phyloP scores from a whole-genome alignment of 2,329 filamentous ascomycete genomes.

The Whalleya microplaca region DNA sequence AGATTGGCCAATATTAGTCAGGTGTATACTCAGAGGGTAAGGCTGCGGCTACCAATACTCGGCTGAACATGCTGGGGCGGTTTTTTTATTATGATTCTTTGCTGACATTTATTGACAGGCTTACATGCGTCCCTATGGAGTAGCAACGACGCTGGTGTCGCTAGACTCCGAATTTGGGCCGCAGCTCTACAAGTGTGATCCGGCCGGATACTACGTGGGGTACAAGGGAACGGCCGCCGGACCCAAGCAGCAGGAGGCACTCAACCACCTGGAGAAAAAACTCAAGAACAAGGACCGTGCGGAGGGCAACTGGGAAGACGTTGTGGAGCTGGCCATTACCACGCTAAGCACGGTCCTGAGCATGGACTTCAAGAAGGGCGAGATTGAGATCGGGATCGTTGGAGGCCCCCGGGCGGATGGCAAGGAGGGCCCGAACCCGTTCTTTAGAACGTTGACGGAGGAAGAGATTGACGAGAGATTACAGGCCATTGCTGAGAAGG shows the following conservation, averaged over 20 bases:
- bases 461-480: constrained; percentile 98
- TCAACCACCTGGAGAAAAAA: constrained; percentile 99
- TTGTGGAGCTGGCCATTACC: constrained; percentile 94
- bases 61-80: constrained; percentile 1
- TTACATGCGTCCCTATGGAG: constrained; percentile 97
- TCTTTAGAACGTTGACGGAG: constrained; percentile 88
- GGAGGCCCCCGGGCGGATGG: constrained; percentile 84
- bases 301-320: constrained; percentile 93
- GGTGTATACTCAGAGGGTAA: constrained; percentile 95
- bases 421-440: constrained; percentile 76
- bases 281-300: constrained; percentile 98
- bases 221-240: constrained; percentile 98
- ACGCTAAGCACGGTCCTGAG: constrained; percentile 95
- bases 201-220: constrained; percentile 95
- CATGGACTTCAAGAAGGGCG: constrained; percentile 99
- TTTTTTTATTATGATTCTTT: background rate
- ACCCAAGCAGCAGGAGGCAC: constrained; percentile 97
- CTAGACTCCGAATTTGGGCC: constrained; percentile 91
- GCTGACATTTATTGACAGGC: constrained; percentile 56
- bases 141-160: constrained; percentile 93
- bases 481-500: constrained; percentile 98
- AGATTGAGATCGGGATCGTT: constrained; percentile 97
- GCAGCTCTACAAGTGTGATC: constrained; percentile 97
- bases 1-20: constrained; percentile 98
- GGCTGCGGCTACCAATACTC: constrained; percentile 26